Base-by-base conservation (phyloP, 352 stramenopile genomes). In the Phytophthora agathidicida region DNA sequence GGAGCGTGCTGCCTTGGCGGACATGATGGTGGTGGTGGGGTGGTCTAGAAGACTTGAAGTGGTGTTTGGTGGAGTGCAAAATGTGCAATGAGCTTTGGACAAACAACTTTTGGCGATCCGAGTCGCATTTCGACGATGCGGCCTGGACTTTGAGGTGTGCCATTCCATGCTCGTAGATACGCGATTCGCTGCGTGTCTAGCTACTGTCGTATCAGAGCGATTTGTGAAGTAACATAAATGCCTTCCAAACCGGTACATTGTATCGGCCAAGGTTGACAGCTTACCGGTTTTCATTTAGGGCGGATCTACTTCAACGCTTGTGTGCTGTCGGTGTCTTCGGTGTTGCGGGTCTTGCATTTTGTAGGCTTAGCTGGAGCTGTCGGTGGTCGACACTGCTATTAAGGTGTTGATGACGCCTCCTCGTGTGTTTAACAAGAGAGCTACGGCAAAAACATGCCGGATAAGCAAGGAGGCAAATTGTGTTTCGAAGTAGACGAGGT, bases 1-100 rank as follows among this genome's bases (percentile, higher is more conserved):
- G 20, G 70, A 60, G 44, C 69, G 73, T 24, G 58, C 33, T 42
- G 55, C 47, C 45, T 71, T 70, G 60, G 60, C 49, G 39, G 58
- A 64, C 54, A 67, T 64, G 48, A 42, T 56, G 13, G 35, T 36
- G 22, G 20, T 44, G 51, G 54, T 22, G 46, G 45, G 22, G 37
- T 27, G 17, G 55, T n/a, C 8, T 33, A 24, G 3, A 33, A 43
- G n/a, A n/a, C n/a, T n/a, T n/a, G n/a, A n/a, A n/a, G n/a, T n/a
- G n/a, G n/a, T n/a, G n/a, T n/a, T 14, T 16, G 38, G 14, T 37
- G 31, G 22, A 37, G 47, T 56, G 49, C 49, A n/a, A 58, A 58
- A 48, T 58, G 49, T 16, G 49, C n/a, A 58, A 58, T 58, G 49
- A 35, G 8, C 9, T 53, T 9, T 19, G 8, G 33, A n/a, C 33